Percentiles rank a stretch among this genome's conserved stretches.
These are phyloP conservation scores for Vicia villosa DNA, from an alignment of 306 rosid genomes.

Conservation along the genomic window DNA sequence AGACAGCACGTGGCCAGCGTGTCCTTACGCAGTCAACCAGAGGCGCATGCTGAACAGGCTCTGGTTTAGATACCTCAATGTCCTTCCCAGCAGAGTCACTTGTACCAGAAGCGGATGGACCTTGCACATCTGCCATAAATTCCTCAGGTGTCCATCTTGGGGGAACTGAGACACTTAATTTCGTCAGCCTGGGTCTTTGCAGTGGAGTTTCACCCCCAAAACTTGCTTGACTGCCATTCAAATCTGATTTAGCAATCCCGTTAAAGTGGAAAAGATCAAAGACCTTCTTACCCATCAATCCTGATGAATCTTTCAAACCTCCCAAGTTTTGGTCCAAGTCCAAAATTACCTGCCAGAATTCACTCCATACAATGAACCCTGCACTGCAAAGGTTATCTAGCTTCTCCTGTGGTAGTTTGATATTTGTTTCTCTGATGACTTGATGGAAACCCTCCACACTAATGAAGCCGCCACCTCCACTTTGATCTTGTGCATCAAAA, in stretches of 20 bases:
- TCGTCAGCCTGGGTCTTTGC: slow-evolving; percentile 90
- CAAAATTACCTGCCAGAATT: slow-evolving; percentile 95
- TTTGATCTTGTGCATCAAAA: slow-evolving; percentile 91
- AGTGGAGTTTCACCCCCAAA: slow-evolving; percentile 73
- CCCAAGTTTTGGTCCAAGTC: slow-evolving; percentile 85
- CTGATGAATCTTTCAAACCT: slow-evolving; percentile 93
- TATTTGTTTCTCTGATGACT: slow-evolving; percentile 70
- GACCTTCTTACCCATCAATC: slow-evolving; percentile 94
- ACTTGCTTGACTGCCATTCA: slow-evolving; percentile 68
- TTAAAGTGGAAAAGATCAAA: slow-evolving; percentile 92
- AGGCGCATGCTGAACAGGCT: slow-evolving; percentile 90
- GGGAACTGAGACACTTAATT: slow-evolving; percentile 89
- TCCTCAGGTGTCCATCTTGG: slow-evolving; percentile 99
- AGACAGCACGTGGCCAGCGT: slow-evolving; percentile 88
- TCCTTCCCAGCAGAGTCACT: slow-evolving; percentile 61
- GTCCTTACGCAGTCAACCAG: slow-evolving; percentile 95
- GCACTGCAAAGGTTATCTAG: slow-evolving; percentile 74
- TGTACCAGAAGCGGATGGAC: slow-evolving; percentile 57
- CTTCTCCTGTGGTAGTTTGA: slow-evolving; percentile 69
- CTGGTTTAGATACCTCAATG: slow-evolving; percentile 69
- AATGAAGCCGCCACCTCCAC: slow-evolving; percentile 97
- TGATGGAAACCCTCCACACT: slow-evolving; percentile 90
- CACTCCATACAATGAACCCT: slow-evolving; percentile 95
- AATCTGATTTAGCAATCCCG: slow-evolving; percentile 95
- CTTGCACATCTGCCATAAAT: slow-evolving; percentile 79